Evolutionary conservation across 2,329 filamentous ascomycete genomes (phyloP), one percentile per base, ranked within the genome.

Genomic region (Acrodontium crateriforme): DNA sequence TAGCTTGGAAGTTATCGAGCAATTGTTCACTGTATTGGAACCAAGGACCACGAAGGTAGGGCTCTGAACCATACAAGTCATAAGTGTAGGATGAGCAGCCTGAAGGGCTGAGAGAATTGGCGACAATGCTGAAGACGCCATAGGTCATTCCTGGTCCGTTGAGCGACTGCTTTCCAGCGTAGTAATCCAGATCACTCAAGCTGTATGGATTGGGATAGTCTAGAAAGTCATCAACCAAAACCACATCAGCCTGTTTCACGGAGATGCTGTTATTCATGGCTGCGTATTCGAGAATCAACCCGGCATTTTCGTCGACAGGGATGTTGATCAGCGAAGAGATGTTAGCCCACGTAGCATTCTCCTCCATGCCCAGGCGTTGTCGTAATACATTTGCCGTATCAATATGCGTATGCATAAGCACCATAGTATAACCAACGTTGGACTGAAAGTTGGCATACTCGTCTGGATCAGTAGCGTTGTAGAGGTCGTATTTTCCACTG

Each of bases 91-190:
- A 65, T 2, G 74, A 70, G 47, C 76, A 80, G 2, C 76, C 76
- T 2, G 72, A 75, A 2, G 66, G 68, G 1, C 71, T 73, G 8
- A 78, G 59, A 25, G 70, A 62, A 31, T 74, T 77, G 9, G 75
- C 74, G 16, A 73, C 69, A 25, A 79, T 68, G 25, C 70, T 69
- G 50, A 78, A 79, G 7, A 77, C 70, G 7, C 71, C 71, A 49
- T 76, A 81, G 2, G 76, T 80, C 76, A 81, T 81, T 3, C 69
- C 76, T 1, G 76, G 76, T 0, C 76, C 76, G 38, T 78, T 65
- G 1, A 66, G 55, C 1, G 73, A 76, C 50, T 80, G 75, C 30
- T 72, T 74, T 24, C 69, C 69, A 4, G 76, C 74, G 42, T 80
- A 79, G 43, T 78, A 80, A 40, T 78, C 71, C 12, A 79, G 52